phyloP scores from a whole-genome alignment of 805 yeast species.

The Priceomyces melissophilus region DNA sequence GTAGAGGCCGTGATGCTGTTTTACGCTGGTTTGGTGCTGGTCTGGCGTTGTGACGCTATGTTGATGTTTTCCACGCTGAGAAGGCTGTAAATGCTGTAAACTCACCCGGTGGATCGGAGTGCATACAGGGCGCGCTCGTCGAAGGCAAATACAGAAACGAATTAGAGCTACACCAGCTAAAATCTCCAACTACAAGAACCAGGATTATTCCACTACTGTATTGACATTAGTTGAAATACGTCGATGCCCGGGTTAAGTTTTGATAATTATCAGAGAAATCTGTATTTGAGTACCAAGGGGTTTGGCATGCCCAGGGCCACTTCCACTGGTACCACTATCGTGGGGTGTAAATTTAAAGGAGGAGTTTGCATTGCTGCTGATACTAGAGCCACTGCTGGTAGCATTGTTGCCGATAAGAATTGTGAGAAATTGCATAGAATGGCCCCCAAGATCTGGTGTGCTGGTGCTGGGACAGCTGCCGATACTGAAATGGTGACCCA shows the following conservation, averaged over 20 bases:
- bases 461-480: slow-evolving; percentile 99
- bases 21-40: too few relatives aligned
- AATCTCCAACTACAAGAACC: too few relatives aligned
- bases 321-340: slow-evolving; percentile 99
- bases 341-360: slow-evolving; percentile 87
- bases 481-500: slow-evolving; percentile 98
- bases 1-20: background rate
- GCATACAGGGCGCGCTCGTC: too few relatives aligned
- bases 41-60: too few relatives aligned
- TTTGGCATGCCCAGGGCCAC: slow-evolving; percentile 82
- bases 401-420: slow-evolving; percentile 96
- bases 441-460: slow-evolving; percentile 95
- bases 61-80: too few relatives aligned
- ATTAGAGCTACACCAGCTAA: too few relatives aligned
- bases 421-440: slow-evolving; percentile 92
- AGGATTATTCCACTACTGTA: too few relatives aligned
- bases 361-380: slow-evolving; percentile 99
- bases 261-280: slow-evolving; percentile 91
- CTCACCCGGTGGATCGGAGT: too few relatives aligned
- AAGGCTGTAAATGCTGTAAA: too few relatives aligned
- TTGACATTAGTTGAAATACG: too few relatives aligned
- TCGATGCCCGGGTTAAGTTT: slow-evolving; percentile 94
- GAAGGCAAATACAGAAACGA: too few relatives aligned
- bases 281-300: slow-evolving; percentile 67
- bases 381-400: slow-evolving; percentile 96